Percentiles rank a stretch among this genome's conserved stretches.
Conservation (phyloP, 257 asterid genomes). For the Henckelia pumila region DNA sequence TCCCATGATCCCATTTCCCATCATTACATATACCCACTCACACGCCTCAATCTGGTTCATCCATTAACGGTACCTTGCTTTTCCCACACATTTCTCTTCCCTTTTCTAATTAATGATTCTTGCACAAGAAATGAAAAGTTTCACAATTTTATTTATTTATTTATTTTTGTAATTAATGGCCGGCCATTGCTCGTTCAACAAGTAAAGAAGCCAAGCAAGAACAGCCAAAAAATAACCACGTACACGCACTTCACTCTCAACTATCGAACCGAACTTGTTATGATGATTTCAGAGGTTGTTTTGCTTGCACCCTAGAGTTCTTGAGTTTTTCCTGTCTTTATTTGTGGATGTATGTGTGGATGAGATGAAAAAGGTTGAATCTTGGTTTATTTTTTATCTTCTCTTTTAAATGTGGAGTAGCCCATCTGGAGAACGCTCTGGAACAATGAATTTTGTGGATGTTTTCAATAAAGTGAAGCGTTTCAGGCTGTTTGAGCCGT, state of each 20-base stretch:
- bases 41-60: background rate
- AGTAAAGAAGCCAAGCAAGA: conserved; percentile 50
- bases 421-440: conserved; percentile 38
- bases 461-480: conserved; percentile 69
- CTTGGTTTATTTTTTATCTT: conserved; percentile 18
- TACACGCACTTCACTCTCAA: conserved; percentile 8
- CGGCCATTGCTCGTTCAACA: conserved; percentile 40
- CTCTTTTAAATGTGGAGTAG: conserved; percentile 30
- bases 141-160: too few species aligned
- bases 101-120: conserved; percentile 22
- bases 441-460: conserved; percentile 33
- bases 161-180: conserved; percentile 15
- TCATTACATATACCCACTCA: too few species aligned
- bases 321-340: conserved; percentile 13
- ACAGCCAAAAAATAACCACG: background rate
- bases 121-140: too few species aligned
- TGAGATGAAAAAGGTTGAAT: conserved; percentile 26
- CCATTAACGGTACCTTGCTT: conserved; percentile 32
- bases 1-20: too few species aligned
- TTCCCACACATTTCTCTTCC: conserved; percentile 28
- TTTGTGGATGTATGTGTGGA: background rate
- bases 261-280: conserved; percentile 32
- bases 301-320: conserved; percentile 44
- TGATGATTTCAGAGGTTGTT: conserved; percentile 41
- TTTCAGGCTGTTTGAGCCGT: conserved; percentile 73